Evolutionary conservation across 1,284 basidiomycete genomes (phyloP), one percentile per base, ranked within the genome.

Genomic region (Xerocomus minutiporus): DNA sequence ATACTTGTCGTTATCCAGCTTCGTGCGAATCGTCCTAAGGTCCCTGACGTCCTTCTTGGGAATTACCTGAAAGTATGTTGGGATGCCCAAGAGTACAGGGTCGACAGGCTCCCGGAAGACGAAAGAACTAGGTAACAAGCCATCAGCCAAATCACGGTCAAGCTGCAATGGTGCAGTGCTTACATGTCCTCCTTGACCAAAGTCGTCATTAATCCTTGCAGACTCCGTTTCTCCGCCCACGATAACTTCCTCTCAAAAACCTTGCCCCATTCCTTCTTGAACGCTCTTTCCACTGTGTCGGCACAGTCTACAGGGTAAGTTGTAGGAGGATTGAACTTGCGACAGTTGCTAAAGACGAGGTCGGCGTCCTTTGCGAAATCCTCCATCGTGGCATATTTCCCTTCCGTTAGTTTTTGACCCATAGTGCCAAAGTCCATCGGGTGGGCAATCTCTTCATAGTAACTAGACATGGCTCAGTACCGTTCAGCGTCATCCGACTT

Each of bases 361-460:
- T 91, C 84, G 52, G 92, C 75, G 63, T 98, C 96, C 54, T 78
- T 77, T 35, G 81, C 84, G 59, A 99, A 87, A 2, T 88, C 83
- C 51, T 89, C 90, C 84, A 93, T 91, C 0, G 80, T 85, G 17
- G 73, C 63, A 69, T 97, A 97, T 63, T 79, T 76, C 46, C 79
- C 80, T 51, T 78, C 70, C 38, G 79, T 78, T 49, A 97, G 73
- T 65, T 92, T 94, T 46, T 75, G 76, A 34, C 72, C 70, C 65
- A 98, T 91, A 9, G 95, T 97, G 9, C 83, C 84, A 51, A 98
- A 85, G 72, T 99, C 95, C 93, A 98, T 99, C 6, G 97, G 97
- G 57, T 88, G 73, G 59, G 83, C 76, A 67, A 99, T 97, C 73
- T 98, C 97, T 9, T 97, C 84, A 54, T 90, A 84, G 69, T 99